Percentiles rank a stretch among this genome's conserved stretches.
Conservation (phyloP, 1,284 basidiomycete species). For the Sporisorium exsertum region DNA sequence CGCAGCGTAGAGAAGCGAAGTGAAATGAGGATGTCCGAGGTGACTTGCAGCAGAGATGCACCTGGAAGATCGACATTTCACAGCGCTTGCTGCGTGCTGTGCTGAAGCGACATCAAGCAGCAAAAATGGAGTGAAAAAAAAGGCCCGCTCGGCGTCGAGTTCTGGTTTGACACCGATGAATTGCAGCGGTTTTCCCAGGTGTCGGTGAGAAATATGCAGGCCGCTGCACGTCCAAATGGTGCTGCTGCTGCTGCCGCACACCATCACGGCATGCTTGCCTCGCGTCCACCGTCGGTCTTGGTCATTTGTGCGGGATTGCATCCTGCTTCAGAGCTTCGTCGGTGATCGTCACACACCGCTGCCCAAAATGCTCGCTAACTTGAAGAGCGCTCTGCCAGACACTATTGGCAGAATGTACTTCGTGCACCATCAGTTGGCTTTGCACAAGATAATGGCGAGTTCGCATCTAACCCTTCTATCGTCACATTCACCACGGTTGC, state of each 20-base stretch:
- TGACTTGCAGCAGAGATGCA: conserved; percentile 11
- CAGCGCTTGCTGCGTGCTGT: background rate
- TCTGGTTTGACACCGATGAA: conserved; percentile 9
- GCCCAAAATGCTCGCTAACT: background rate
- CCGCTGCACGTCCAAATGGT: conserved; percentile 25
- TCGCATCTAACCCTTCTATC: background rate
- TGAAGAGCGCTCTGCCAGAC: background rate
- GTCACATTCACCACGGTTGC: background rate
- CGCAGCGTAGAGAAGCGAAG: background rate
- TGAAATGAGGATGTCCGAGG: conserved; percentile 19
- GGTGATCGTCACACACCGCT: background rate
- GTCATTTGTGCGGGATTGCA: background rate
- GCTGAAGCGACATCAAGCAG: background rate
- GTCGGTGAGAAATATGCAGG: conserved; percentile 34
- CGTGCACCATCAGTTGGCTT: background rate
- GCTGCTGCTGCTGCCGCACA: background rate
- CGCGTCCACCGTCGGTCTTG: background rate
- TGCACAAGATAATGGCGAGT: background rate
- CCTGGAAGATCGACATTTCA: background rate
- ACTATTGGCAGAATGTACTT: background rate
- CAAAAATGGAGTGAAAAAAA: too few species aligned
- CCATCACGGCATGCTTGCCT: background rate
- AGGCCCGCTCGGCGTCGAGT: conserved; percentile 32
- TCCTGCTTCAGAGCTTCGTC: background rate
- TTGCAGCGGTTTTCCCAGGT: conserved; percentile 6